Percentiles rank a stretch among this genome's conserved stretches.
These are phyloP conservation scores for Funneliformis mosseae DNA, from an alignment of 192 early-diverging fungal genomes.

Conservation along the genomic window DNA sequence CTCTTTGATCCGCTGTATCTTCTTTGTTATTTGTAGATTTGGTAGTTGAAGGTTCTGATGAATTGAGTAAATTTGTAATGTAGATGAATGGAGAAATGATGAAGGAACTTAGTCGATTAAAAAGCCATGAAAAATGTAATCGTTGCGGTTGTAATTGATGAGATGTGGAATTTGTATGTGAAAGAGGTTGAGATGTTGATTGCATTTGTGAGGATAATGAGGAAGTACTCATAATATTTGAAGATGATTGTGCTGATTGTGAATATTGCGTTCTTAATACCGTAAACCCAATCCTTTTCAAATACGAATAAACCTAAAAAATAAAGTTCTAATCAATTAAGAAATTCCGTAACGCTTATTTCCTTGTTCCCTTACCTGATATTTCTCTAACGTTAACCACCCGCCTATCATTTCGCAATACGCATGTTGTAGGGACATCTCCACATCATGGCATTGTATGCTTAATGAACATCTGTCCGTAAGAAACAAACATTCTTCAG, in stretches of 20 bases:
- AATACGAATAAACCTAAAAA: slow-evolving; percentile 48
- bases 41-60: neutral
- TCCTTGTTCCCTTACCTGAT: slow-evolving; percentile 38
- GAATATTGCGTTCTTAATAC: slow-evolving; percentile 39
- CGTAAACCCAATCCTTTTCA: slow-evolving; percentile 57
- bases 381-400: slow-evolving; percentile 43
- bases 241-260: no score
- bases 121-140: neutral
- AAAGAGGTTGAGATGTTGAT: neutral
- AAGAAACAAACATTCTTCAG: slow-evolving; percentile 54
- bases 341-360: neutral
- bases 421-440: slow-evolving; percentile 41
- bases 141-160: neutral
- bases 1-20: no score
- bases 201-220: neutral
- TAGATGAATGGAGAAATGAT: neutral
- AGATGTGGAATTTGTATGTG: neutral
- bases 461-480: slow-evolving; percentile 46
- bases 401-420: slow-evolving; percentile 36
- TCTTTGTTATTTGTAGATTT: neutral
- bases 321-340: slow-evolving; percentile 15
- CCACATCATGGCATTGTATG: slow-evolving; percentile 30
- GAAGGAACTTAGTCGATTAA: neutral
- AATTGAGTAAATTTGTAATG: neutral
- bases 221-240: neutral